Percentiles rank a stretch among this genome's conserved stretches.
Evolutionary conservation across 2,329 filamentous ascomycete genomes (phyloP).

Genomic region (Aspergillus ochraceoroseus): DNA sequence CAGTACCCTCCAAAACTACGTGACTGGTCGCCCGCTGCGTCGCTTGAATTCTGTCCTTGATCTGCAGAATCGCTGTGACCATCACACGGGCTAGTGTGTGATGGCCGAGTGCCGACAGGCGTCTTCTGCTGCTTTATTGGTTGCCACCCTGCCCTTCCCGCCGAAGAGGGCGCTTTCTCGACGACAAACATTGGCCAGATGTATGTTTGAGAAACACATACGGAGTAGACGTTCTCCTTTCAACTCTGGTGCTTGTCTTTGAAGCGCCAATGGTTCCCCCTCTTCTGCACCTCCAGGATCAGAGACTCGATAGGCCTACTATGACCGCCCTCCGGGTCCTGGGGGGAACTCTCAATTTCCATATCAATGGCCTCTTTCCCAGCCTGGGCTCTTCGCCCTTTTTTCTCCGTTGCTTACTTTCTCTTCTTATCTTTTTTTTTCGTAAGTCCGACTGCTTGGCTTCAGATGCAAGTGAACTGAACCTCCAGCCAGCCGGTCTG

Average conservation of each 20-base stretch:
- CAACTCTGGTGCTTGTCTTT: slow-evolving; percentile 17
- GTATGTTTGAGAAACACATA: slow-evolving; percentile 31
- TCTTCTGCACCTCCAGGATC: slow-evolving; percentile 26
- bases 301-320: slow-evolving; percentile 16
- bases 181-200: slow-evolving; percentile 35
- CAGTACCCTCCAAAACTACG: no score
- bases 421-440: slow-evolving; percentile 6
- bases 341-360: slow-evolving; percentile 13
- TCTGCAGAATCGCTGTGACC: slow-evolving; percentile 29
- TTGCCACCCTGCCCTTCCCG: slow-evolving; percentile 19
- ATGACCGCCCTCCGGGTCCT: background rate
- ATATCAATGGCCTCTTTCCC: slow-evolving; percentile 31
- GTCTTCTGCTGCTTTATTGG: slow-evolving; percentile 28
- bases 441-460: slow-evolving; percentile 10
- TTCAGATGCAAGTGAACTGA: slow-evolving; percentile 30
- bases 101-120: slow-evolving; percentile 25
- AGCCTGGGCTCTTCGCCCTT: slow-evolving; percentile 21
- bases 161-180: slow-evolving; percentile 34
- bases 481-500: slow-evolving; percentile 39
- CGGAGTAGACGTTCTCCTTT: slow-evolving; percentile 17
- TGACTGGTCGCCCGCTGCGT: no score
- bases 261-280: slow-evolving; percentile 28
- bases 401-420: slow-evolving; percentile 13
- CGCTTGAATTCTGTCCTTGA: background rate
- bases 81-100: slow-evolving; percentile 37